A percentile compares a stretch with the other conserved stretches of the same genome.
Evolutionary conservation across 441 rosid species (phyloP).

Genomic region (Erodium trifolium): DNA sequence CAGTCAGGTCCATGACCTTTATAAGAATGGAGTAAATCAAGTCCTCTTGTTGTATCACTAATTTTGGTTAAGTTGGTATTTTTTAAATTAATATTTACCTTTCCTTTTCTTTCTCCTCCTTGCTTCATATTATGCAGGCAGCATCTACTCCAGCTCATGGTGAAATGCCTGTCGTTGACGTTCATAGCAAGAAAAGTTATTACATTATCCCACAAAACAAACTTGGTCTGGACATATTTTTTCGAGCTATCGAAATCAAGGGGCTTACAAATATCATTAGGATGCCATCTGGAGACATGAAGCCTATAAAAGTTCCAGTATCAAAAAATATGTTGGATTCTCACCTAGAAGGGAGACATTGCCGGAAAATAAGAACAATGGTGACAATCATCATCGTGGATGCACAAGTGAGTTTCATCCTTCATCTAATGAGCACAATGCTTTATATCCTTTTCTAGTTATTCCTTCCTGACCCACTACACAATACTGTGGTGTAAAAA

Average conservation of each 20-base stretch:
- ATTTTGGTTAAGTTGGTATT: constrained; percentile 1
- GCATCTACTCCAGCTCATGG: constrained; percentile 40
- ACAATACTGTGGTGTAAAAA: not conserved
- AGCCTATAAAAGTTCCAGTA: constrained; percentile 84
- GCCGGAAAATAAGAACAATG: constrained; percentile 50
- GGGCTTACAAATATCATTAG: constrained; percentile 51
- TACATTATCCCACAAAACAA: constrained; percentile 84
- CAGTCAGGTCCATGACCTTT: constrained; percentile 43
- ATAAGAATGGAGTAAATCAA: constrained; percentile 43
- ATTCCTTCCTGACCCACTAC: too few species aligned
- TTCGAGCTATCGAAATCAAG: constrained; percentile 60
- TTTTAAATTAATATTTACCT: not conserved
- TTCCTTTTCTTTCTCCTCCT: constrained; percentile 9
- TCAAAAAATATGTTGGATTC: constrained; percentile 81
- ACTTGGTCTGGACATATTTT: constrained; percentile 90
- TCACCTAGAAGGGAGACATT: constrained; percentile 57
- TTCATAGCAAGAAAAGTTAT: constrained; percentile 71
- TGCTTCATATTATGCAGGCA: constrained; percentile 37
- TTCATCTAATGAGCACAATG: constrained; percentile 14
- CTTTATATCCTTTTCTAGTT: not conserved
- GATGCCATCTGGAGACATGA: constrained; percentile 91
- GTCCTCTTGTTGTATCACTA: not conserved
- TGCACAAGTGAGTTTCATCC: constrained; percentile 50
- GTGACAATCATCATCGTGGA: constrained; percentile 66
- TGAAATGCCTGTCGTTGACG: constrained; percentile 51